Evolutionary conservation across 1,284 basidiomycete genomes (phyloP).

Genomic region (Fomes fomentarius): DNA sequence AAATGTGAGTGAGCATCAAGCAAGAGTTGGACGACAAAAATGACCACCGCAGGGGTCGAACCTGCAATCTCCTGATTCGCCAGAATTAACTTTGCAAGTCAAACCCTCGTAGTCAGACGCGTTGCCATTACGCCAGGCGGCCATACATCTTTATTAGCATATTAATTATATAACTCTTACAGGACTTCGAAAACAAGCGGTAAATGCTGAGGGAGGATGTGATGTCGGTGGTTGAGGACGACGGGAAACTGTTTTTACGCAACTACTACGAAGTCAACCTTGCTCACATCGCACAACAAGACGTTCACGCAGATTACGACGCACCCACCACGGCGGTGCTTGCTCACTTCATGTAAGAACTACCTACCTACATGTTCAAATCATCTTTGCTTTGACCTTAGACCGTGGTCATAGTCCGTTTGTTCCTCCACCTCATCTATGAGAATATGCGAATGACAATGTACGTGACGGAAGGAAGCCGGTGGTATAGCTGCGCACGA

Average conservation of each 20-base stretch:
- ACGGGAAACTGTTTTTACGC: too few relatives aligned
- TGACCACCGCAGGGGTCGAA: constrained; percentile 52
- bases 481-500: background rate
- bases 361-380: constrained; percentile 11
- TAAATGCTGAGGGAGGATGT: too few relatives aligned
- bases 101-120: background rate
- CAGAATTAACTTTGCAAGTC: background rate
- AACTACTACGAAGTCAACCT: too few relatives aligned
- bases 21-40: too few relatives aligned
- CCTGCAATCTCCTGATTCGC: constrained; percentile 51
- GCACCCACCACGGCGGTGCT: background rate
- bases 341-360: background rate
- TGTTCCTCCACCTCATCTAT: constrained; percentile 6
- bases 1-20: too few relatives aligned
- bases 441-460: background rate
- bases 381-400: constrained; percentile 1
- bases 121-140: background rate
- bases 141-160: too few relatives aligned
- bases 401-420: constrained; percentile 7
- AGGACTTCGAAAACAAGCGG: too few relatives aligned
- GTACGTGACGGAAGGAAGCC: background rate
- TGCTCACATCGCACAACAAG: too few relatives aligned
- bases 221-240: too few relatives aligned
- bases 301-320: too few relatives aligned
- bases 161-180: too few relatives aligned